Evolutionary conservation across 83 land plant species (phyloP), one percentile per base, ranked within the genome.

Genomic region (Isoetes engelmannii): DNA sequence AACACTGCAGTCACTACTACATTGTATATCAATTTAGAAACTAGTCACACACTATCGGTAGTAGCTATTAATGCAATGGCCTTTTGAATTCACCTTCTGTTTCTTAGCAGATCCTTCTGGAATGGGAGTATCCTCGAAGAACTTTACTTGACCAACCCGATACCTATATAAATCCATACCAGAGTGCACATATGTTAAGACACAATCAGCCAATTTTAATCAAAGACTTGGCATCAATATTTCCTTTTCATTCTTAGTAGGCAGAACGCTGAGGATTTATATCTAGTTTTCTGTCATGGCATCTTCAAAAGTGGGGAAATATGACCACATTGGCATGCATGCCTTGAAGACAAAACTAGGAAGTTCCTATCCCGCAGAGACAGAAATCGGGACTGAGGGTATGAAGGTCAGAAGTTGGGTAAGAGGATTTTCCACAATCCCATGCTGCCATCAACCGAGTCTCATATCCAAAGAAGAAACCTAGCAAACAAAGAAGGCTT

Each of bases 111-210:
- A 60, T 28, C 62, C 74, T 19, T 47, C 69, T 8, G 57, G 45
- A 63, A 53, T 61, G 49, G 45, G 65, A 28, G 49, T 21, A 74
- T 78, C 81, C 17, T 73, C 59, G 10, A 78, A 50, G 75, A 76
- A 68, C 47, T 76, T 59, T 46, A 78, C 81, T 65, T 73, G 56
- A 5, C 79, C 81, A 10, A 78, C 73, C 19, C 81, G 81, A 42
- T 78, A 78, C 72, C 81, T 78, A 73, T 12, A 15, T 20, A 69
- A 64, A 64, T 28, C 37, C 37, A 2, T 28, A 2, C 37, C 51
- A 8, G 44, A 42, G 3, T 15, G 21, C 10, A 12, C 15, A 61
- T 9, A 20, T 9, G 19, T 10, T 19, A 15, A n/a, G 21, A n/a
- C 45, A 18, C 10, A 44, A 41, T 65, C 1, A 10, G 45, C 8